phyloP scores from a whole-genome alignment of 1,139 yeast genomes.

The Pichia sp. region DNA sequence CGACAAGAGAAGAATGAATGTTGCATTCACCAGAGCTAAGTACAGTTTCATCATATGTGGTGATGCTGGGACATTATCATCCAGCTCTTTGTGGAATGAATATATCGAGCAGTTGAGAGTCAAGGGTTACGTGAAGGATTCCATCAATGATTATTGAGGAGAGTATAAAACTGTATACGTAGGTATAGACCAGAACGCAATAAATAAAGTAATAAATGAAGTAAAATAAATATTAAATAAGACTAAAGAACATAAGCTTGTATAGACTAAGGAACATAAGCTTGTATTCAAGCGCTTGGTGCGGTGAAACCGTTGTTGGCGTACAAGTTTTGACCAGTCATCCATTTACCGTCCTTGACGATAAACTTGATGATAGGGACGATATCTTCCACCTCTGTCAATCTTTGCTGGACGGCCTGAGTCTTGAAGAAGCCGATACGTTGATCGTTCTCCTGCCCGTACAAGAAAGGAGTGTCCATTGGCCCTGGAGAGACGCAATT shows the following conservation, averaged over 20 bases:
- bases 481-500: constrained; percentile 65
- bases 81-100: constrained; percentile 48
- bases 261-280: no score
- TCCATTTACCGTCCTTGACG: constrained; percentile 62
- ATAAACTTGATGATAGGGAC: constrained; percentile 57
- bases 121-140: constrained; percentile 14
- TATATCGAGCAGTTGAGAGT: constrained; percentile 30
- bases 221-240: no score
- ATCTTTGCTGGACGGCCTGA: constrained; percentile 39
- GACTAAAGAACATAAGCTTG: no score
- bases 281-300: constrained; percentile 23
- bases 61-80: constrained; percentile 43
- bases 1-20: constrained; percentile 87
- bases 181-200: no score
- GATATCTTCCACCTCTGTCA: constrained; percentile 54
- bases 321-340: constrained; percentile 62
- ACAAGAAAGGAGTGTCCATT: constrained; percentile 65
- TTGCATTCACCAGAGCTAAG: constrained; percentile 87
- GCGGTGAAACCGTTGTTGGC: constrained; percentile 65
- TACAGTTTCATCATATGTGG: constrained; percentile 73
- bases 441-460: constrained; percentile 49
- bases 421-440: constrained; percentile 51
- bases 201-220: no score
- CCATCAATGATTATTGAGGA: constrained; percentile 6
- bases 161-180: no score